These are phyloP conservation scores for Blastobotrys petasosporus DNA, from an alignment of 1,139 yeast species.

Conservation along the genomic window DNA sequence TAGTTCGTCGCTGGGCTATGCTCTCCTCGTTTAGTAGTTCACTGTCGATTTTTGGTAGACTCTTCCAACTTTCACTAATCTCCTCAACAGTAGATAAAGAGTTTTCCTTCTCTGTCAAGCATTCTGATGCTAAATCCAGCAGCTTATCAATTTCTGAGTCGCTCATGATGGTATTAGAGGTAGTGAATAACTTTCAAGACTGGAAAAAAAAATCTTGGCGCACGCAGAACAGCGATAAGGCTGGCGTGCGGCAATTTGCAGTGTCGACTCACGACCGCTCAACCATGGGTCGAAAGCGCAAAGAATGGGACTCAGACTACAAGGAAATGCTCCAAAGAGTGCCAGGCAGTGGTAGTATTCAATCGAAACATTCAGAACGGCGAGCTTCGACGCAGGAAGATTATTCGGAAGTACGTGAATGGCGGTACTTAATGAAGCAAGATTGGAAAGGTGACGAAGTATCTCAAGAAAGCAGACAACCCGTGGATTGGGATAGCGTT, in stretches of 20 bases:
- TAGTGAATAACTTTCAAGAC: not conserved
- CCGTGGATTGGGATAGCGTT: conserved; percentile 12
- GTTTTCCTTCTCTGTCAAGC: not conserved
- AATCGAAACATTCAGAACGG: not conserved
- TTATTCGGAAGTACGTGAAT: conserved; percentile 8
- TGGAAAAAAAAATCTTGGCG: conserved; percentile 1
- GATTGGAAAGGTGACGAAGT: conserved; percentile 1
- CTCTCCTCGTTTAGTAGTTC: conserved; percentile 1
- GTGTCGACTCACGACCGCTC: not conserved
- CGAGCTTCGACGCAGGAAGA: not conserved
- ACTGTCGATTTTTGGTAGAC: conserved; percentile 9
- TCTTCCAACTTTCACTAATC: conserved; percentile 9
- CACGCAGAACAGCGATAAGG: not conserved
- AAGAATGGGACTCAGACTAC: conserved; percentile 9
- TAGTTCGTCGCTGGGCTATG: not conserved
- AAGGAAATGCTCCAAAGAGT: conserved; percentile 5
- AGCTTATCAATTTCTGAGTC: conserved; percentile 8
- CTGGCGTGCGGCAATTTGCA: not conserved
- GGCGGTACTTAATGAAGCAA: conserved; percentile 10
- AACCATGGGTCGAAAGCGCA: conserved; percentile 6
- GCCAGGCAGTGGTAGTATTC: conserved; percentile 1
- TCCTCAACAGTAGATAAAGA: not conserved
- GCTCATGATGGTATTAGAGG: not conserved
- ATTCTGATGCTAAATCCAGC: conserved; percentile 3
- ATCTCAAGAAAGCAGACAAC: not conserved